A percentile compares a stretch with the other conserved stretches of the same genome.
phyloP scores from a whole-genome alignment of 1,139 yeast genomes.

The Hansenula lynferdii region DNA sequence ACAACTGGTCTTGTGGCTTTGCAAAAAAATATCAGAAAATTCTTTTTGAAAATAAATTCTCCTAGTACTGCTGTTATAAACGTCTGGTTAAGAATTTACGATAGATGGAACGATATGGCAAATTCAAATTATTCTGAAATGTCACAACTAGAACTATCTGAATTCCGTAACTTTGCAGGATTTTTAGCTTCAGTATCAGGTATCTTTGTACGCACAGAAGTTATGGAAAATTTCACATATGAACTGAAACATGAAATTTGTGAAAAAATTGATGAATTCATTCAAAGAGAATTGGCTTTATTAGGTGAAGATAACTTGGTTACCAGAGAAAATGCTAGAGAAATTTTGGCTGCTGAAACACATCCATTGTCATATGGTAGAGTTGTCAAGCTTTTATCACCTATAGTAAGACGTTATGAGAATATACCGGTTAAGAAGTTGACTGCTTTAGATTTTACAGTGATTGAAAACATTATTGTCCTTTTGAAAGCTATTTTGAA shows the following conservation, averaged over 20 bases:
- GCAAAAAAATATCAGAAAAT: constrained; percentile 60
- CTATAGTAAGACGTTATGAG: constrained; percentile 21
- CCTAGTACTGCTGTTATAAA: constrained; percentile 59
- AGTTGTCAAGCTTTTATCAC: constrained; percentile 28
- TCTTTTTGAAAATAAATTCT: constrained; percentile 46
- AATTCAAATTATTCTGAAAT: constrained; percentile 21
- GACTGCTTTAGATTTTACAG: constrained; percentile 25
- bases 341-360: constrained; percentile 39
- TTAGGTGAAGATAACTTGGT: constrained; percentile 47
- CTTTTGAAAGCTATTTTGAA: constrained; percentile 36
- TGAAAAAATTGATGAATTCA: constrained; percentile 46
- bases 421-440: constrained; percentile 13
- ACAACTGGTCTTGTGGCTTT: constrained; percentile 76
- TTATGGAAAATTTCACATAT: constrained; percentile 26
- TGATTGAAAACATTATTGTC: constrained; percentile 36
- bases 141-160: constrained; percentile 26
- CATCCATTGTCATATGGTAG: constrained; percentile 37
- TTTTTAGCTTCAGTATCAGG: constrained; percentile 58
- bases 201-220: constrained; percentile 36
- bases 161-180: constrained; percentile 59
- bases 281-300: constrained; percentile 35
- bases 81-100: constrained; percentile 58
- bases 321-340: constrained; percentile 45
- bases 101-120: constrained; percentile 42
- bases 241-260: constrained; percentile 31